Evolutionary conservation across 805 yeast genomes (phyloP), one percentile per base, ranked within the genome.

Genomic region (Debaryomyces castellii): DNA sequence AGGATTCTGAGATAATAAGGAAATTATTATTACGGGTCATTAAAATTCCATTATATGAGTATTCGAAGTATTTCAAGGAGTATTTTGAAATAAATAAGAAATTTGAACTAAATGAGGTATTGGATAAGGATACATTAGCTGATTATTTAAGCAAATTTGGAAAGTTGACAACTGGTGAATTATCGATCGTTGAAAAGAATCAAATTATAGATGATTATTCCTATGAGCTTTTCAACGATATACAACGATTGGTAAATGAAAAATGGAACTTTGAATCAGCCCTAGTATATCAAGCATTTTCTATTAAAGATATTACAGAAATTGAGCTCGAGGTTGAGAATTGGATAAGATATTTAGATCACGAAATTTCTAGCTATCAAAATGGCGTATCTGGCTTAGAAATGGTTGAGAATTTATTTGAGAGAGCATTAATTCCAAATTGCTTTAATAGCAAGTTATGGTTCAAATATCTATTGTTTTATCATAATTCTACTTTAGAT

Each of bases 11-110:
- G 21, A 74, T 69, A 30, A 61, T 76, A 3, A 50, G 64, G n/a
- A 60, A 63, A 3, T 55, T 81, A 1, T 74, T 83, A 46, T 54
- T 74, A 23, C 66, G 68, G 47, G 64, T 83, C 39, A 62, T 81
- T 33, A 58, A 59, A 34, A 69, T 87, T 2, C 98, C 98, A 0
- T 64, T 92, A 38, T 92, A 92, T 63, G 96, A 90, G 56, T 91
- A 89, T 61, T 85, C 97, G 0, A 81, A 78, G 51, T 92, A 85
- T 61, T 87, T 80, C 56, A 82, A 71, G 68, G 59, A 73, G 57
- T 64, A 81, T 57, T 55, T 68, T 48, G 69, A 70, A 51, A 50
- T 71, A 49, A 57, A 60, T 49, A 66, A 70, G 41, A 57, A 63
- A 24, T 66, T 67, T 58, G 55, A 53, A 5, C 45, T 74, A 2